Evolutionary conservation across 2,329 filamentous ascomycete species (phyloP).

Genomic region (Diplodia intermedia): DNA sequence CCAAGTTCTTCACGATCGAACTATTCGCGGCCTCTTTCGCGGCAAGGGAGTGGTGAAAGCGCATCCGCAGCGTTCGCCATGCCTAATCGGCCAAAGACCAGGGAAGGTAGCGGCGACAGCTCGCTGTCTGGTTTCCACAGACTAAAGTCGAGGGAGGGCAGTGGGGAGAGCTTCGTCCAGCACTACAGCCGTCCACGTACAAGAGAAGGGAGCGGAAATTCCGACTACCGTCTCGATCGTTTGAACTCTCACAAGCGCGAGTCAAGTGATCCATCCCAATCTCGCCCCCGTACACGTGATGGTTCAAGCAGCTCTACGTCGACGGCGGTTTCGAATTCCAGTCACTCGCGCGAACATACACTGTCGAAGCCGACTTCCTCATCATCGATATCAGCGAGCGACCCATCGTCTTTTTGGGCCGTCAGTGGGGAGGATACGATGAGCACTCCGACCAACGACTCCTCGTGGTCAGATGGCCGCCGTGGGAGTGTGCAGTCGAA

Average conservation of each 20-base stretch:
- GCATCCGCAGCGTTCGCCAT: slow-evolving; percentile 17
- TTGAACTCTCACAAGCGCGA: slow-evolving; percentile 19
- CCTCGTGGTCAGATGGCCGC: slow-evolving; percentile 18
- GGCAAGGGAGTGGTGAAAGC: slow-evolving; percentile 30
- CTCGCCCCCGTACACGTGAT: slow-evolving; percentile 29
- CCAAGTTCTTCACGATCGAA: slow-evolving; percentile 29
- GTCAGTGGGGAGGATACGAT: slow-evolving; percentile 19
- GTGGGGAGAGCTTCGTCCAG: slow-evolving; percentile 19
- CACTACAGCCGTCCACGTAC: slow-evolving; percentile 25
- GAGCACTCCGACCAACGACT: slow-evolving; percentile 21
- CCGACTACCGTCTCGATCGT: slow-evolving; percentile 23
- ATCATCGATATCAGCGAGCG: slow-evolving; percentile 5
- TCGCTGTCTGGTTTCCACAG: slow-evolving; percentile 11
- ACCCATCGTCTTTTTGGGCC: slow-evolving; percentile 21
- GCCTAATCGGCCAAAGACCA: slow-evolving; percentile 21
- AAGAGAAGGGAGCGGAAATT: slow-evolving; percentile 27
- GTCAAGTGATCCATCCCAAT: slow-evolving; percentile 7
- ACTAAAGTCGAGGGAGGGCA: slow-evolving; percentile 24
- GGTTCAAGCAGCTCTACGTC: slow-evolving; percentile 21
- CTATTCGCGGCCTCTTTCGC: slow-evolving; percentile 23
- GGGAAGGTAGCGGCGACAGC: slow-evolving; percentile 29
- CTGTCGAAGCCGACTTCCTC: slow-evolving; percentile 17
- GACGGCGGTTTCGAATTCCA: slow-evolving; percentile 16
- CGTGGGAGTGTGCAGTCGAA: slow-evolving; percentile 17
- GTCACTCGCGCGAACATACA: slow-evolving; percentile 24